These are phyloP conservation scores for Waitea zeae DNA, from an alignment of 1,284 basidiomycete species.

Conservation along the genomic window DNA sequence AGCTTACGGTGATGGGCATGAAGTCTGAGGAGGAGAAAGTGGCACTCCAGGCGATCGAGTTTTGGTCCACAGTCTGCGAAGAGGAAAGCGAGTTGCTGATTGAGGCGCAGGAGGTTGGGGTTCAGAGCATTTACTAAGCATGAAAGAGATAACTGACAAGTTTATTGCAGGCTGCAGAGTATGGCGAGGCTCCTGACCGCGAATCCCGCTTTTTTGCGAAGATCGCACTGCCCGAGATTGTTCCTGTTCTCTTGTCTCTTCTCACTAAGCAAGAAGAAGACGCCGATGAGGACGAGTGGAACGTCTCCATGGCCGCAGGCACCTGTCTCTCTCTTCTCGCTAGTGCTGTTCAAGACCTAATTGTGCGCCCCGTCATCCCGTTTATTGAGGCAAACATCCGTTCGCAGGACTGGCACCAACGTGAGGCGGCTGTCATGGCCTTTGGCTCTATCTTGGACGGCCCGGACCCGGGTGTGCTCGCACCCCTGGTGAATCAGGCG, in stretches of 20 bases:
- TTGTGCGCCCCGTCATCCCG: conserved; percentile 88
- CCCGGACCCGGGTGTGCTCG: conserved; percentile 75
- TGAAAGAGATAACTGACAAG: conserved; percentile 5
- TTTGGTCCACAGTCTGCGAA: conserved; percentile 99
- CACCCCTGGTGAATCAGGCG: conserved; percentile 87
- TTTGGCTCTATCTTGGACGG: conserved; percentile 98
- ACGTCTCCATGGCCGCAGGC: conserved; percentile 94
- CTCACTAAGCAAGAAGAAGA: conserved; percentile 93
- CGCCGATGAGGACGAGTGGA: conserved; percentile 98
- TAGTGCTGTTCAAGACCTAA: conserved; percentile 78
- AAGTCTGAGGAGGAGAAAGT: conserved; percentile 85
- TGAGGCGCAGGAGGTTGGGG: conserved; percentile 74
- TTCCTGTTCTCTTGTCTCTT: conserved; percentile 81
- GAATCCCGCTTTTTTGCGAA: conserved; percentile 89
- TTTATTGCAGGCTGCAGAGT: conserved; percentile 59
- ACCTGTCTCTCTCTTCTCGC: conserved; percentile 85
- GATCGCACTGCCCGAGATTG: conserved; percentile 85
- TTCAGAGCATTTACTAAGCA: background rate
- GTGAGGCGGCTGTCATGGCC: conserved; percentile 96
- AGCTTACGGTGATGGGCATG: conserved; percentile 99
- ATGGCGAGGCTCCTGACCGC: conserved; percentile 78
- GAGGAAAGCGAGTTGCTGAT: conserved; percentile 91
- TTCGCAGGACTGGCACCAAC: conserved; percentile 80
- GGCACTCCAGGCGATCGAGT: conserved; percentile 93
- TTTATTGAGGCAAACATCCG: conserved; percentile 98